These are phyloP conservation scores for Penicillium thymicola DNA, from an alignment of 2,329 filamentous ascomycete genomes.

Conservation along the genomic window DNA sequence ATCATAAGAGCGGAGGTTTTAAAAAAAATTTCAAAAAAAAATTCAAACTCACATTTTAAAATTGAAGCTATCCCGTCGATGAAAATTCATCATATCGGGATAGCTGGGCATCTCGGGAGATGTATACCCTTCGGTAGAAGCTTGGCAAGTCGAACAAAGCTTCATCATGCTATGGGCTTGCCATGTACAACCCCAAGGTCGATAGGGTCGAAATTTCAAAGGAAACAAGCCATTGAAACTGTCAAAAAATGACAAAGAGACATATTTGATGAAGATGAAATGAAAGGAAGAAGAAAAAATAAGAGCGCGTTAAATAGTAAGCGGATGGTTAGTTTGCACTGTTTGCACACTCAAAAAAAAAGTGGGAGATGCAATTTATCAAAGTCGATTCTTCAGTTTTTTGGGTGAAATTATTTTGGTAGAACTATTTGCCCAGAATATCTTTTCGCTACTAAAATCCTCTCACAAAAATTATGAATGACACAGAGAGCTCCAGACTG, in stretches of 20 bases:
- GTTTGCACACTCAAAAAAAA: constrained; percentile 22
- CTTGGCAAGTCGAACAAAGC: constrained; percentile 78
- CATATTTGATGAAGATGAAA: neutral
- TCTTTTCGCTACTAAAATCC: neutral
- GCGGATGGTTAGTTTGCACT: constrained; percentile 13
- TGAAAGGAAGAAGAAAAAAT: constrained; percentile 1
- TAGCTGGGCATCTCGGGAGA: neutral
- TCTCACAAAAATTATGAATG: constrained; percentile 27
- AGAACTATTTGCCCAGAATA: no score
- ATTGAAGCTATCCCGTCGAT: neutral
- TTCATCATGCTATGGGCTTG: constrained; percentile 45
- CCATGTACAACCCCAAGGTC: neutral
- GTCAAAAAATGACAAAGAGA: neutral
- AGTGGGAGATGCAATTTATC: constrained; percentile 6
- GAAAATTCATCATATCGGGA: neutral
- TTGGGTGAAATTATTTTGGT: neutral
- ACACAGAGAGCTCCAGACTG: constrained; percentile 26
- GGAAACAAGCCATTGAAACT: neutral
- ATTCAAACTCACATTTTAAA: constrained; percentile 10
- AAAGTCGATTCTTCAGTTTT: neutral
- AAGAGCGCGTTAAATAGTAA: constrained; percentile 13
- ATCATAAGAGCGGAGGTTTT: constrained; percentile 1
- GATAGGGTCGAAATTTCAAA: neutral
- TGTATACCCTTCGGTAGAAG: constrained; percentile 27
- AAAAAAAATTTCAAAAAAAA: neutral